These are phyloP conservation scores for Diplodia sapinea DNA, from an alignment of 2,329 filamentous ascomycete species.

Conservation along the genomic window DNA sequence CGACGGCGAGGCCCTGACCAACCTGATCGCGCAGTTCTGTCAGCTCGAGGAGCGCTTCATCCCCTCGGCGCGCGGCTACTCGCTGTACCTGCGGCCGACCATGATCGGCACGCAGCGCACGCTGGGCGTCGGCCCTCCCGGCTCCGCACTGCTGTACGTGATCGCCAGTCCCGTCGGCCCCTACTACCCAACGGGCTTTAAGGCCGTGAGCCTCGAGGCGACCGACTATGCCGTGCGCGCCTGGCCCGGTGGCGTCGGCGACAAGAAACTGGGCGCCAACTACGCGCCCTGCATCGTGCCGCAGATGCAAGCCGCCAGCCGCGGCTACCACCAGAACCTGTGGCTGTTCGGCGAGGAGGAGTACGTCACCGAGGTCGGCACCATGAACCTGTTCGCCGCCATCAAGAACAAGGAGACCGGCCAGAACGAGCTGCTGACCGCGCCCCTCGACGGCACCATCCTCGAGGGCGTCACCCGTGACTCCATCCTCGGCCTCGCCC, in stretches of 20 bases:
- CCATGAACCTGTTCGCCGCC: conserved; percentile 97
- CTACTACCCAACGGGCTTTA: conserved; percentile 98
- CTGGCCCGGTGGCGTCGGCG: conserved; percentile 96
- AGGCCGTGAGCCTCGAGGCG: conserved; percentile 92
- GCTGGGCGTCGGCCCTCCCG: conserved; percentile 88
- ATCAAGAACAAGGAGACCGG: conserved; percentile 85
- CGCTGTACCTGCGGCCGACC: conserved; percentile 91
- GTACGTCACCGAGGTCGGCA: conserved; percentile 95
- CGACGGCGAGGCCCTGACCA: conserved; percentile 72
- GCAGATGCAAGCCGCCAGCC: conserved; percentile 86
- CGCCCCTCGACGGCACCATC: conserved; percentile 94
- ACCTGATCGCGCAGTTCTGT: conserved; percentile 80
- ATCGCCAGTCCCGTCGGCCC: conserved; percentile 97
- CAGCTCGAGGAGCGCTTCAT: conserved; percentile 89
- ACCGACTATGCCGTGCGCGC: conserved; percentile 96
- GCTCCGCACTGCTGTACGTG: conserved; percentile 88
- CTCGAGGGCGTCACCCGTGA: conserved; percentile 94
- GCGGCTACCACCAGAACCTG: conserved; percentile 96
- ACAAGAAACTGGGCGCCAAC: conserved; percentile 98
- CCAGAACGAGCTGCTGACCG: conserved; percentile 90
- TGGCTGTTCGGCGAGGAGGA: conserved; percentile 98
- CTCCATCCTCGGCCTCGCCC: conserved; percentile 83
- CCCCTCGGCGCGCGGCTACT: conserved; percentile 81
- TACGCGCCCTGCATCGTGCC: conserved; percentile 99
- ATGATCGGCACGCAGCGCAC: conserved; percentile 97